phyloP scores from a whole-genome alignment of 805 yeast species.

The Priceomyces melissophilus region DNA sequence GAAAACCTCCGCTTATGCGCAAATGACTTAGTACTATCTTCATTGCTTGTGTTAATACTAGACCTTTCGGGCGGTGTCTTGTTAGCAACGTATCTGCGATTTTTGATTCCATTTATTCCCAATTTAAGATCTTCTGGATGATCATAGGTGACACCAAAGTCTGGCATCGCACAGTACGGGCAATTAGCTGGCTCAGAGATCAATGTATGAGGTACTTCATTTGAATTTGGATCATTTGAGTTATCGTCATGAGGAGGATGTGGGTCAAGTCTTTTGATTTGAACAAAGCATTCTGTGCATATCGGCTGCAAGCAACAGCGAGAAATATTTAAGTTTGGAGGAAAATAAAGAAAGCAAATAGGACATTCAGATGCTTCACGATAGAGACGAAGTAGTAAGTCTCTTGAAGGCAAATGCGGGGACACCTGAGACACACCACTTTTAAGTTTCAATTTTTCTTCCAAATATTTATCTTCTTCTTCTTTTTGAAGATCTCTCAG shows the following conservation, averaged over 20 bases:
- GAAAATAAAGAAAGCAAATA: conserved; percentile 86
- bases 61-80: conserved; percentile 9
- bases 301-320: conserved; percentile 92
- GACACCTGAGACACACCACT: conserved; percentile 11
- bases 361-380: conserved; percentile 81
- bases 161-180: conserved; percentile 87
- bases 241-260: conserved; percentile 79
- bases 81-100: conserved; percentile 34
- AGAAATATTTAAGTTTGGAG: conserved; percentile 70
- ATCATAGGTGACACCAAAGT: conserved; percentile 81
- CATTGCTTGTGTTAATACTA: conserved; percentile 2
- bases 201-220: conserved; percentile 55
- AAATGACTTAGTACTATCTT: background rate
- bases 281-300: conserved; percentile 96
- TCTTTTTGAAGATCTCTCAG: conserved; percentile 28
- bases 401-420: conserved; percentile 36
- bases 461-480: conserved; percentile 34
- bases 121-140: conserved; percentile 53
- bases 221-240: conserved; percentile 18
- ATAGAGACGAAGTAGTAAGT: conserved; percentile 59
- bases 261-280: conserved; percentile 86
- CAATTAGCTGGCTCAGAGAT: conserved; percentile 87
- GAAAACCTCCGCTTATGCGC: conserved; percentile 35
- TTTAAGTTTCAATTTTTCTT: conserved; percentile 16
- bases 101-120: conserved; percentile 56